Base-by-base conservation (phyloP, 495 filamentous ascomycete species). In the Neurospora tetraspora region DNA sequence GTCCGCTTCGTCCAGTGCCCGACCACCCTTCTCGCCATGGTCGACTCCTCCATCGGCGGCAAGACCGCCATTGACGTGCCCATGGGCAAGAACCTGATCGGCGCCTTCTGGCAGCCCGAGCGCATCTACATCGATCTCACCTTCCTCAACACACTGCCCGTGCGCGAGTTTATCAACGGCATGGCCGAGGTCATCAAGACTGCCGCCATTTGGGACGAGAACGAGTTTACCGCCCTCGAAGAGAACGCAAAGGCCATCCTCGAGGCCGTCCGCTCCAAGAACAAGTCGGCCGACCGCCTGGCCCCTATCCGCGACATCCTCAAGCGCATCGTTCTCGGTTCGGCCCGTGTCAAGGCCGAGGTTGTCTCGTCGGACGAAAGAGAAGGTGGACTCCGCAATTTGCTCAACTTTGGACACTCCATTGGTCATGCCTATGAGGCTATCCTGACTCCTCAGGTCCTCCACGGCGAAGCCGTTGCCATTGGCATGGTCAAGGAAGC, bases 141-240 rank as follows among this genome's bases (percentile, higher is more conserved):
- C 69, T 98, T 99, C 80, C 86, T 99, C 76, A 93, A 96, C 79
- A 97, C 93, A 9, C 86, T 99, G 37, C 95, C 95, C 5, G 91
- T 91, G 68, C 86, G 96, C 72, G 95, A 99, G 82, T 95, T 99
- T 81, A 94, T 98, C 81, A 99, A 99, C 81, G 96, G 96, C 71
- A 97, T 99, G 94, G 96, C 94, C 69, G 96, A 99, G 83, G 94
- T 99, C 71, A 89, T 98, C 79, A 98, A 98, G 89, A 99, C 96
- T 23, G 96, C 96, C 7, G 96, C 95, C 71, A 98, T 98, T 74
- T 98, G 94, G 87, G 88, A 97, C 76, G 92, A 94, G 80, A 82
- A 86, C 16, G 96, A 98, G 78, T 99, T 98, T 80, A 86, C 91
- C 71, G 87, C 90, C 61, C 85, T 99, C 68, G 96, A 99, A 77